phyloP scores from a whole-genome alignment of 768 basidiomycete genomes.

The Tylopilus cervinicoccineus region DNA sequence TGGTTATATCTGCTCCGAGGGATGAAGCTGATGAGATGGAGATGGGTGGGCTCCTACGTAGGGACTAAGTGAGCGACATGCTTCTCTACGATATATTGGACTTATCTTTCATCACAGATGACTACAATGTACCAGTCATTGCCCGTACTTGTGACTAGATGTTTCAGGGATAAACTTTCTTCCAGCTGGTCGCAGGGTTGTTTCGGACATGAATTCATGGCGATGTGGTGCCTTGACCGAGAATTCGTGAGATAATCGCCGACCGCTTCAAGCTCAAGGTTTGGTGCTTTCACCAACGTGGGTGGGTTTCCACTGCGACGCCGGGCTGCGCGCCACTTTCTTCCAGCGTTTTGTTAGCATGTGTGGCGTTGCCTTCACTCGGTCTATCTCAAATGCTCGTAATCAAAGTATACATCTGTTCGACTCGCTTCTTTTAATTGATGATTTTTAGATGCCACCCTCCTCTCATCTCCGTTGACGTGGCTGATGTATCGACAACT shows the following conservation, averaged over 20 bases:
- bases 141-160: slow-evolving; percentile 11
- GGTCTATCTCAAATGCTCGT: slow-evolving; percentile 1
- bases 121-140: slow-evolving; percentile 22
- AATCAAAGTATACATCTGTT: slow-evolving; percentile 12
- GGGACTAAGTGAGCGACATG: slow-evolving; percentile 54
- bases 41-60: slow-evolving; percentile 44
- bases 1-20: slow-evolving; percentile 47
- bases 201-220: slow-evolving; percentile 4
- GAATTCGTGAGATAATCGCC: slow-evolving; percentile 1
- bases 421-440: slow-evolving; percentile 17
- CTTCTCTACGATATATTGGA: slow-evolving; percentile 6
- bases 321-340: slow-evolving; percentile 1
- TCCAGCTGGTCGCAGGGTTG: slow-evolving; percentile 1
- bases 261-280: slow-evolving; percentile 14
- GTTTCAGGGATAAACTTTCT: slow-evolving; percentile 13
- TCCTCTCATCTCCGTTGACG: slow-evolving; percentile 24
- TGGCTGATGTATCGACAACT: not conserved
- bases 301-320: slow-evolving; percentile 3
- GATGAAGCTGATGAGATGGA: slow-evolving; percentile 53
- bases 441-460: slow-evolving; percentile 5
- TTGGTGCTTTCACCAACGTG: slow-evolving; percentile 1
- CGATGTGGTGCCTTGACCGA: not conserved
- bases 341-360: slow-evolving; percentile 2
- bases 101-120: slow-evolving; percentile 12
- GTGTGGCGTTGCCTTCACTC: slow-evolving; percentile 16